Base-by-base conservation (phyloP, 148 eudicot species). In the Rhododendron griersonianum region DNA sequence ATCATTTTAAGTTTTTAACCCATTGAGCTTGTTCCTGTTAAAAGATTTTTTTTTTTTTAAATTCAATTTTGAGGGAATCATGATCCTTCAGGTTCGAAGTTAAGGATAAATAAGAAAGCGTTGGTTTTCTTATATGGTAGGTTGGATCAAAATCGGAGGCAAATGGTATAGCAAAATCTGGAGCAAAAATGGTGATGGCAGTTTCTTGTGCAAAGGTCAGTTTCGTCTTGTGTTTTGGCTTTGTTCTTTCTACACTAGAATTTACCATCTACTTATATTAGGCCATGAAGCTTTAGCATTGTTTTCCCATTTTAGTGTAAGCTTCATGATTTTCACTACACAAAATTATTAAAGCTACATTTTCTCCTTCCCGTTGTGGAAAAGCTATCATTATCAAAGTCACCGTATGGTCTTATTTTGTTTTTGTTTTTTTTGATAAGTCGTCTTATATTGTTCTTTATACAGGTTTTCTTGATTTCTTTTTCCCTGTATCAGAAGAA, bases 161-260 rank as follows among this genome's bases (percentile, higher is more conserved):
- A 76, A 91, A 89, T 91, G 99, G 99, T 67, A 97, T 97, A 84
- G 99, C 98, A 83, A 97, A 97, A 94, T 90, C 99, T 89, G 99
- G 99, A 84, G 99, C 99, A 41, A 97, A 97, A 90, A 93, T 97
- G 99, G 99, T 97, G 91, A 95, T 97, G 99, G 99, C 99, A 47
- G 98, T 95, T 88, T 93, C 99, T 85, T 97, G 99, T 87, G 96
- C 98, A 85, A 97, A 97, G 96, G 99, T 96, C 74, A 67, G 89
- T 80, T 74, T 76, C 69, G 14, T 69, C 77, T 59, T 48, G 11
- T 25, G 23, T 33, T 18, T 81, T 81, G 11, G 85, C 61, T 37
- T 67, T 65, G 2, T 2, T 67, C 11, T 48, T 48, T 69, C 8
- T 48, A 11, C 39, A 33, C 37, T n/a, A 13, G 2, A 0, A 44